Evolutionary conservation across 306 rosid genomes (phyloP).

Genomic region (Aeschynomene evenia): DNA sequence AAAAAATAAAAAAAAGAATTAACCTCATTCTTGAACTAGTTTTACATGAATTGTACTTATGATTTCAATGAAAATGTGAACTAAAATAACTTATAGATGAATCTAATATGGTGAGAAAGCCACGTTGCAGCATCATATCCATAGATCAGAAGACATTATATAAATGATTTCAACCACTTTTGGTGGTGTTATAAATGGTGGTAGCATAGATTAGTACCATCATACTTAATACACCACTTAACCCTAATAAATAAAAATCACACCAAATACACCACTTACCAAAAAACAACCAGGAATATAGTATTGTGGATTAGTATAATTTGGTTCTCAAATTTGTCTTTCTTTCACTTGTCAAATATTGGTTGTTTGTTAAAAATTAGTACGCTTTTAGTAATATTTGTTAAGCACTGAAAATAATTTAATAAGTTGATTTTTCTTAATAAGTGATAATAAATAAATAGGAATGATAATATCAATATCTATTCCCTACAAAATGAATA

Average conservation of each 20-base stretch:
- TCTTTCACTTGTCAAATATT: not conserved
- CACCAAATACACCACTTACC: not conserved
- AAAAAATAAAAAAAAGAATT: too few species aligned
- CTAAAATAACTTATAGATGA: not conserved
- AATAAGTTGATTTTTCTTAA: too few species aligned
- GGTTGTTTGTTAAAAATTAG: not conserved
- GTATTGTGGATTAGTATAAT: not conserved
- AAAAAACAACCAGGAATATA: not conserved
- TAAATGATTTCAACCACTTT: conserved; percentile 9
- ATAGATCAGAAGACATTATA: not conserved
- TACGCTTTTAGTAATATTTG: not conserved
- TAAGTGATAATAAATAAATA: too few species aligned
- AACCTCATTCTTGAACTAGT: too few species aligned
- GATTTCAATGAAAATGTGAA: not conserved
- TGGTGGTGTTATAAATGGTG: not conserved
- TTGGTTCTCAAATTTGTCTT: not conserved
- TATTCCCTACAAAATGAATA: too few species aligned
- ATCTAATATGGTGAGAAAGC: not conserved
- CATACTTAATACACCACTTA: not conserved
- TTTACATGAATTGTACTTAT: too few species aligned
- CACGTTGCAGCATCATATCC: not conserved
- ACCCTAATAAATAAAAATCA: not conserved
- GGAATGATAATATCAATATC: too few species aligned
- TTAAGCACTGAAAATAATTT: not conserved
- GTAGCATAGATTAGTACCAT: not conserved